Conservation (phyloP, 192 early-diverging fungal genomes). For the Pilobolus umbonatus region DNA sequence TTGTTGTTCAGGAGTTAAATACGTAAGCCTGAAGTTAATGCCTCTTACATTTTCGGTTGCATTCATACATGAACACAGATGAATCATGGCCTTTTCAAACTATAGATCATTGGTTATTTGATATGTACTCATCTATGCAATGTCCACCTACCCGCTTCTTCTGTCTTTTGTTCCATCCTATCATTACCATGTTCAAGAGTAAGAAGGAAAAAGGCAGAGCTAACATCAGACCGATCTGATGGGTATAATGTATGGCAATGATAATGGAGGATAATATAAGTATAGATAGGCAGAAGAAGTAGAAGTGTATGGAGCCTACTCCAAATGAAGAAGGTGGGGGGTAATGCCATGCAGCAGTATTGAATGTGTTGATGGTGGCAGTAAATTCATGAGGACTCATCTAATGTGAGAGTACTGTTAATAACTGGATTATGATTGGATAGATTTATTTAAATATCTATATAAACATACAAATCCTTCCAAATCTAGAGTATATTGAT, state of each 20-base stretch:
- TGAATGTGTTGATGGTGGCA: constrained; percentile 19
- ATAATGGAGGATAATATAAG: constrained; percentile 9
- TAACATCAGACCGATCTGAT: constrained; percentile 12
- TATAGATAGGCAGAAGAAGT: background rate
- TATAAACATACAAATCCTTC: constrained; percentile 25
- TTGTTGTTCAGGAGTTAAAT: constrained; percentile 10
- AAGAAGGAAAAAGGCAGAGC: constrained; percentile 15
- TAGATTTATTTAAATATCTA: background rate
- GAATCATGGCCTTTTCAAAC: constrained; percentile 26
- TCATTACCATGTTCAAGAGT: background rate
- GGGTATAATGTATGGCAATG: constrained; percentile 16
- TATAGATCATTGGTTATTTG: background rate
- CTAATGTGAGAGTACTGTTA: constrained; percentile 1
- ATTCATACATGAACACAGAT: constrained; percentile 30
- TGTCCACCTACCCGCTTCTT: constrained; percentile 1
- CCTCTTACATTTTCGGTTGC: constrained; percentile 33
- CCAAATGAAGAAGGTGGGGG: constrained; percentile 11
- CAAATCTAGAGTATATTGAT: constrained; percentile 31
- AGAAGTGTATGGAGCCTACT: constrained; percentile 6
- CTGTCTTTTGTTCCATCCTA: constrained; percentile 12
- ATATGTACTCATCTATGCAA: background rate
- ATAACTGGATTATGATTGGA: background rate
- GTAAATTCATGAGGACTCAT: constrained; percentile 23
- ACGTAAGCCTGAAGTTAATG: constrained; percentile 25
- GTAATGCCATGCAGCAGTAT: constrained; percentile 17